Evolutionary conservation across 2,329 filamentous ascomycete species (phyloP), one percentile per base, ranked within the genome.

Genomic region (Talaromyces sp.): DNA sequence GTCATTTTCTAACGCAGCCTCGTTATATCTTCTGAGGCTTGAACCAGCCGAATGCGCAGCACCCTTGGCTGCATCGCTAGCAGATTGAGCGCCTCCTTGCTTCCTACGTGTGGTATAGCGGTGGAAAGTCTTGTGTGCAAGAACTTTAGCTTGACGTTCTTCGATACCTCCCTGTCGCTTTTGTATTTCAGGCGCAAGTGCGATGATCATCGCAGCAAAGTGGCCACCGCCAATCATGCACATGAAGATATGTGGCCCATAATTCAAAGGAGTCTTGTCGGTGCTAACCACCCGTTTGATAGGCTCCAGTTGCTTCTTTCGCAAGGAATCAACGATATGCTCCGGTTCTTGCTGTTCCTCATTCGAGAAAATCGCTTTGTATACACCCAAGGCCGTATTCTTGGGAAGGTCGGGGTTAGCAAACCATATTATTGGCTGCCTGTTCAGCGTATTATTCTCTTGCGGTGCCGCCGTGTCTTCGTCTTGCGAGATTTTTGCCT

Each of bases 211-310:
- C 60, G 91, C 95, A 0, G 95, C 95, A 74, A 99, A 99, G 76
- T 99, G 95, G 0, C 95, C 95, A 66, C 95, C 95, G 27, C 95
- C 95, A 60, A 99, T 96, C 95, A 99, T 99, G 78, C 93, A 98
- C 57, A 99, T 85, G 74, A 99, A 98, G 59, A 97, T 88, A 74
- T 98, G 93, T 2, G 93, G 92, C 8, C 89, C 88, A 11, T 50
- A 37, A 52, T 59, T 39, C 27, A 88, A 65, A 22, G 70, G 43
- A 43, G 83, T 8, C 31, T 35, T 43, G 13, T 48, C 78, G 1
- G 84, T 80, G 67, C 52, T 50, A 41, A 62, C 59, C n/a, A 59
- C 43, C 8, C 56, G 47, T 19, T 48, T 63, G 62, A 82, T 86
- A 0, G 92, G 88, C 3, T 85, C 82, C 1, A 97, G 80, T 73